Percentiles rank a stretch among this genome's conserved stretches.
Evolutionary conservation across 202 grass and related monocot genomes (phyloP).

Genomic region (Elaeis oleifera): DNA sequence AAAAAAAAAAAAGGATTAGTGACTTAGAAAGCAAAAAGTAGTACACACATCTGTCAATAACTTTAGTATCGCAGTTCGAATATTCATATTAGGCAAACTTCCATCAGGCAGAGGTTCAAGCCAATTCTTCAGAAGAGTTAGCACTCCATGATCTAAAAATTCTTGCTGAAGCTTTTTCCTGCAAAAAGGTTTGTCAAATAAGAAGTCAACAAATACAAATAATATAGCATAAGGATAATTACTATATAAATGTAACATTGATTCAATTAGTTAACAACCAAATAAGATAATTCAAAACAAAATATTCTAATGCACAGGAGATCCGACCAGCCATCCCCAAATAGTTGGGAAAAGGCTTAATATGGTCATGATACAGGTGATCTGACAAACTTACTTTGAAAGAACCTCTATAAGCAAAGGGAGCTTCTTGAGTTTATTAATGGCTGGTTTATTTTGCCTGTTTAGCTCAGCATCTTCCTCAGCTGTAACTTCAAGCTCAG

Average conservation of each 20-base stretch:
- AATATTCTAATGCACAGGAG: too few relatives aligned
- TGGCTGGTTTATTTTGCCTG: constrained; percentile 86
- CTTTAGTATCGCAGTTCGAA: constrained; percentile 75
- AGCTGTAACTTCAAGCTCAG: constrained; percentile 79
- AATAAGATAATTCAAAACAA: too few relatives aligned
- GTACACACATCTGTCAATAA: constrained; percentile 68
- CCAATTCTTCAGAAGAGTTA: constrained; percentile 89
- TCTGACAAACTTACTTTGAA: constrained; percentile 62
- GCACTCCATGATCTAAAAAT: constrained; percentile 94
- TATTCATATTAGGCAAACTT: constrained; percentile 93
- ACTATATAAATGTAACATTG: too few relatives aligned
- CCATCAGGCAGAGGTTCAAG: constrained; percentile 94
- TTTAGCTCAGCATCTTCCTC: constrained; percentile 96
- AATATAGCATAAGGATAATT: too few relatives aligned
- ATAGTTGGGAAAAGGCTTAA: too few relatives aligned
- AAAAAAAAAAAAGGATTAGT: constrained; percentile 13
- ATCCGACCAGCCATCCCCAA: too few relatives aligned
- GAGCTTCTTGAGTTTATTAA: constrained; percentile 93
- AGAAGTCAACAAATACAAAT: too few relatives aligned
- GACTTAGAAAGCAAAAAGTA: constrained; percentile 5
- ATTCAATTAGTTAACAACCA: too few relatives aligned
- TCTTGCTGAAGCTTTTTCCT: constrained; percentile 98
- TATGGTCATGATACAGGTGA: too few relatives aligned
- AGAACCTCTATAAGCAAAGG: constrained; percentile 86
- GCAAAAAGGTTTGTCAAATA: neutral